Conservation (phyloP, 495 filamentous ascomycete species). For the Penicillium bovifimosum region DNA sequence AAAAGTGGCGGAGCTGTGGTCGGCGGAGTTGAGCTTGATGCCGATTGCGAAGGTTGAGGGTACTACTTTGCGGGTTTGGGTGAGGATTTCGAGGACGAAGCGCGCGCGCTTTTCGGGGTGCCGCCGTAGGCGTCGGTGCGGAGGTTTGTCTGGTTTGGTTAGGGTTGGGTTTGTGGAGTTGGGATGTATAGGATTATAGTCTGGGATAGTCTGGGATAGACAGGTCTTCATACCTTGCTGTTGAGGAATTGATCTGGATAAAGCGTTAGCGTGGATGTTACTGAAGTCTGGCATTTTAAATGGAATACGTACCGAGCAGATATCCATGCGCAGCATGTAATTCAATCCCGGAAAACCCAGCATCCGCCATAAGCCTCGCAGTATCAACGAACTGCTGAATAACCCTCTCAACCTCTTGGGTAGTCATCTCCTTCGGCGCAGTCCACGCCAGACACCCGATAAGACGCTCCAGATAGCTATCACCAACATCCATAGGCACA, state of each 20-base stretch:
- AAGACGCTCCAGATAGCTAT: constrained; percentile 31
- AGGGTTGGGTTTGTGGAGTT: neutral
- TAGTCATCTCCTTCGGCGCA: constrained; percentile 43
- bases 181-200: neutral
- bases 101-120: constrained; percentile 37
- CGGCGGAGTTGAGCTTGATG: constrained; percentile 59
- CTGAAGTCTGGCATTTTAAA: neutral
- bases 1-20: constrained; percentile 43
- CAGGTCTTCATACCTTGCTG: constrained; percentile 25
- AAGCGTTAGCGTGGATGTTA: constrained; percentile 4
- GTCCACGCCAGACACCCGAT: constrained; percentile 35
- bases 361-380: constrained; percentile 40
- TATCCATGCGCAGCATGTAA: constrained; percentile 58
- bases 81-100: constrained; percentile 45
- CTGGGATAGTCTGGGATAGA: neutral
- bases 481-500: constrained; percentile 36
- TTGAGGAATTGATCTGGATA: constrained; percentile 38
- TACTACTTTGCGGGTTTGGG: constrained; percentile 38
- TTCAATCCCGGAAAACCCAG: constrained; percentile 53
- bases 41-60: constrained; percentile 49
- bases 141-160: constrained; percentile 31
- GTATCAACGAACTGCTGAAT: constrained; percentile 45
- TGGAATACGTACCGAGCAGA: constrained; percentile 37
- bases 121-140: constrained; percentile 48
- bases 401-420: constrained; percentile 44